Evolutionary conservation across 164 flowering plant genomes (phyloP), one percentile per base, ranked within the genome.

Genomic region (Houttuynia cordata): DNA sequence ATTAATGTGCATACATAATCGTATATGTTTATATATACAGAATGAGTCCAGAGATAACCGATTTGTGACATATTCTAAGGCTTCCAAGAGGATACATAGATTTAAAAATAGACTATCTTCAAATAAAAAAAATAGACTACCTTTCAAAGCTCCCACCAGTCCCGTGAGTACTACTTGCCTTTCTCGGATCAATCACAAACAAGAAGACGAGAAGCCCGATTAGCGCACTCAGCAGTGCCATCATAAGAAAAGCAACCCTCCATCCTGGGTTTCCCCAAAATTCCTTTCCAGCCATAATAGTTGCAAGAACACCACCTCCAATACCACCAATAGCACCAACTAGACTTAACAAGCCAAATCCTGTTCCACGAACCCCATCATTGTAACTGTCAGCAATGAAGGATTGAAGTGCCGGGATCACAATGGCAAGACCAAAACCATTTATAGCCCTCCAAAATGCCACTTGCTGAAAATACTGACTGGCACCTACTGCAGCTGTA

Each of bases 331-430:
- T 61, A n/a, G 85, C 63, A 52, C 98, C 98, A 63, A 89, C 74
- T 40, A 92, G 79, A 67, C 53, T 83, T 34, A 92, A 61, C 65
- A 89, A 59, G 42, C 98, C 98, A 74, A 92, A 92, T 50, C 96
- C 97, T 12, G 80, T 64, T 8, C 98, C 98, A n/a, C 97, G 74
- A 34, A 81, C 91, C 59, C 81, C 84, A 74, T 92, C 98, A 56
- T 8, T 50, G 57, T 89, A 89, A 69, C 91, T 85, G 77, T 92
- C 98, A 21, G 98, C 98, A 45, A 92, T 84, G 56, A 92, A 89
- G 49, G 98, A 92, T 67, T 92, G 98, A 21, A 92, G 85, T 34
- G 97, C 89, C 0, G 98, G 98, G 51, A 89, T 89, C n/a, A 89
- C 98, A 68, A 92, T 92, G 19, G 98, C 98, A 47, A 92, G 71